Percentiles rank a stretch among this genome's conserved stretches.
These are phyloP conservation scores for Suillus weaverae DNA, from an alignment of 768 basidiomycete species.

Conservation along the genomic window DNA sequence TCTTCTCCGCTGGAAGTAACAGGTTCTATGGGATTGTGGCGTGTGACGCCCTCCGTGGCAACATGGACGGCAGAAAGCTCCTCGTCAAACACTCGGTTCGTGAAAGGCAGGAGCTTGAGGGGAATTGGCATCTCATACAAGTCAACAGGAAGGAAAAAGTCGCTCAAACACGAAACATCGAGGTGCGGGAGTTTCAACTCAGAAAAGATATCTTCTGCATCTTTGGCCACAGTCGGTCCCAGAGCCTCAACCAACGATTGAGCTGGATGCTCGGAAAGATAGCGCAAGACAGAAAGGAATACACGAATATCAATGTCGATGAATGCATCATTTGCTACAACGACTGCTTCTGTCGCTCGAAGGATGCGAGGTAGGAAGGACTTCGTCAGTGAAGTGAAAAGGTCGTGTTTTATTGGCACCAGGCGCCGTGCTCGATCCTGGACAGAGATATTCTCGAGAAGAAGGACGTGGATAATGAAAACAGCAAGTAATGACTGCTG, in stretches of 20 bases:
- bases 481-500: constrained; percentile 31
- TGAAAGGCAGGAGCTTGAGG: constrained; percentile 38
- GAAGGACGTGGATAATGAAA: constrained; percentile 40
- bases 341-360: constrained; percentile 27
- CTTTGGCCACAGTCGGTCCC: constrained; percentile 25
- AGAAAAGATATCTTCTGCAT: constrained; percentile 25
- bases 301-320: constrained; percentile 57
- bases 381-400: constrained; percentile 33
- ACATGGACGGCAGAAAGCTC: constrained; percentile 38
- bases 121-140: not conserved
- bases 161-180: constrained; percentile 20
- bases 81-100: constrained; percentile 42
- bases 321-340: constrained; percentile 21
- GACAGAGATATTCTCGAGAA: constrained; percentile 39
- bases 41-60: not conserved
- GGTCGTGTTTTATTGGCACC: constrained; percentile 25
- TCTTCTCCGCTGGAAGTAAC: not conserved
- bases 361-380: constrained; percentile 45
- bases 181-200: constrained; percentile 18
- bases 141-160: constrained; percentile 20
- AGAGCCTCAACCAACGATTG: constrained; percentile 28
- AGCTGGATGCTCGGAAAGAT: constrained; percentile 27
- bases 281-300: constrained; percentile 46
- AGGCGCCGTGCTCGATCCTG: constrained; percentile 40
- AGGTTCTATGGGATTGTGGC: constrained; percentile 8